Evolutionary conservation across 2,329 filamentous ascomycete genomes (phyloP).

Genomic region (Cytospora piceicola): DNA sequence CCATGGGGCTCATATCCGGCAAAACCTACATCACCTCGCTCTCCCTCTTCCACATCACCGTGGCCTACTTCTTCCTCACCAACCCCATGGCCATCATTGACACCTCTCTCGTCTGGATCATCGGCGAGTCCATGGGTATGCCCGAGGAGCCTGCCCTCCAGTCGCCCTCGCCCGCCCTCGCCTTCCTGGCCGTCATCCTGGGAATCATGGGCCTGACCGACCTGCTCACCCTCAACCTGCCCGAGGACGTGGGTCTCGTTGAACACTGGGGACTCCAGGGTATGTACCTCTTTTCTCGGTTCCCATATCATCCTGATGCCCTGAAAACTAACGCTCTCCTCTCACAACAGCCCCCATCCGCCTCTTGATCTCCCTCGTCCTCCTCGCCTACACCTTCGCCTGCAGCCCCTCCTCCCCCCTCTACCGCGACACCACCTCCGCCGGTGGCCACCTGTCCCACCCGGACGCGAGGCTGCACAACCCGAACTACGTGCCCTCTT

Average conservation of each 20-base stretch:
- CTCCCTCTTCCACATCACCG: conserved; percentile 81
- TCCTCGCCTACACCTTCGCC: conserved; percentile 68
- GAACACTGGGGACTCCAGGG: conserved; percentile 71
- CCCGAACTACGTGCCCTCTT: conserved; percentile 43
- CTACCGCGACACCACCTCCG: conserved; percentile 44
- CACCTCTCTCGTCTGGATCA: conserved; percentile 77
- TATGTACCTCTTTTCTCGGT: conserved; percentile 49
- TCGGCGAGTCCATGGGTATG: conserved; percentile 83
- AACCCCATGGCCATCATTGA: conserved; percentile 73
- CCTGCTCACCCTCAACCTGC: conserved; percentile 67
- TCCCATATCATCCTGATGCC: not conserved
- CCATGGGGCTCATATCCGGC: conserved; percentile 81
- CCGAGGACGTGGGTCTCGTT: conserved; percentile 66
- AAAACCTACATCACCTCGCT: conserved; percentile 80
- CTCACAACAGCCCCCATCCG: conserved; percentile 61
- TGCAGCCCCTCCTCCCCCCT: conserved; percentile 58
- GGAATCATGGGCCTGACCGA: conserved; percentile 64
- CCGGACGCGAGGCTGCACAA: conserved; percentile 40
- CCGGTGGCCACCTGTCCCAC: conserved; percentile 42
- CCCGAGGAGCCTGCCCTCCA: conserved; percentile 70
- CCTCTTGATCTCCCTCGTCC: conserved; percentile 62
- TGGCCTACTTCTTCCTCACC: conserved; percentile 82
- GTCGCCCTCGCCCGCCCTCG: conserved; percentile 69
- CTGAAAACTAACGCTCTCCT: conserved; percentile 19
- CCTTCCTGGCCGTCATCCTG: conserved; percentile 72